Evolutionary conservation across 345 rosid genomes (phyloP).

Genomic region (Eucalyptus regnans): DNA sequence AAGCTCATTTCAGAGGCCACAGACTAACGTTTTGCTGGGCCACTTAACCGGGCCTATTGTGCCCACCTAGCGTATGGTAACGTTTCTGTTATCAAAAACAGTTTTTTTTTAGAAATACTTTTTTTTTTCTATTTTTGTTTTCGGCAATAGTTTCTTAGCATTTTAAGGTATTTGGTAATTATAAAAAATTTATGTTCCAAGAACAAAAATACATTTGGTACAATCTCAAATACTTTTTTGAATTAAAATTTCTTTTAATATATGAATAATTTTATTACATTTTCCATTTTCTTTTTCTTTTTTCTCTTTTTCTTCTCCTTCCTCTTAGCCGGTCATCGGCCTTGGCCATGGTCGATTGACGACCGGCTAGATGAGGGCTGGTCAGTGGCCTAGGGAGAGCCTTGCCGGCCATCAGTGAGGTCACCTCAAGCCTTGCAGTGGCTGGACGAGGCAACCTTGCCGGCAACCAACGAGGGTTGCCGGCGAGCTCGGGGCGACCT

Average conservation of each 20-base stretch:
- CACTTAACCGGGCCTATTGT: neutral
- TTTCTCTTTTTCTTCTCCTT: no score
- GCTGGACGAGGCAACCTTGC: no score
- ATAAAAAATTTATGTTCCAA: accelerated
- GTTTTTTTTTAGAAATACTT: no score
- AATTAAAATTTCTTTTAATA: no score
- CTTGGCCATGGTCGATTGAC: accelerated
- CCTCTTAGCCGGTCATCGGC: accelerated
- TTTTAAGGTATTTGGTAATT: no score
- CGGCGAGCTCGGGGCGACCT: accelerated
- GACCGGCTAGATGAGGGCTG: accelerated
- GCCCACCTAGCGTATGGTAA: no score
- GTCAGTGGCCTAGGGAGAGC: accelerated
- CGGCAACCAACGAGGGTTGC: accelerated
- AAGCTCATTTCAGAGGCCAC: neutral
- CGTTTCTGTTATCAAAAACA: accelerated
- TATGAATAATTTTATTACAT: no score
- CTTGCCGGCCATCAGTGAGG: accelerated
- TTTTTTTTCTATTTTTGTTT: no score
- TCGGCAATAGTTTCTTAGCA: no score
- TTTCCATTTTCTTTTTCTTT: no score
- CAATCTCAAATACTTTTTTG: no score
- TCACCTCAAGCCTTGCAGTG: accelerated
- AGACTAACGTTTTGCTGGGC: neutral
- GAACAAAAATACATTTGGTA: no score